phyloP scores from a whole-genome alignment of 805 yeast species.

The Zygosaccharomyces pseudorouxii region DNA sequence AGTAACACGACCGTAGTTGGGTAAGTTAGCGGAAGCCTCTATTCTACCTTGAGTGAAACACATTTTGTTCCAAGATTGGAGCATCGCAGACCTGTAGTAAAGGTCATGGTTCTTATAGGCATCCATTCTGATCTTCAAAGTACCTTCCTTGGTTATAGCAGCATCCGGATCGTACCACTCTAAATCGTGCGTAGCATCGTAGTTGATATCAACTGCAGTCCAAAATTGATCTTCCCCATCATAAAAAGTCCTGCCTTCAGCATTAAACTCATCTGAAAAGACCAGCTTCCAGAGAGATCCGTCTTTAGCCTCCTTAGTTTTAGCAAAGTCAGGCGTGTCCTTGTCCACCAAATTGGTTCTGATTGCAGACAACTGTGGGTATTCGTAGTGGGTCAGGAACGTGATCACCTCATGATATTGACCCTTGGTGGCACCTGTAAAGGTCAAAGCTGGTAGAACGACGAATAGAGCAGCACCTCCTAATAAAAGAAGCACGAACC shows the following conservation, averaged over 20 bases:
- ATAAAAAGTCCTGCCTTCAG: conserved; percentile 85
- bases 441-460: conserved; percentile 78
- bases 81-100: conserved; percentile 84
- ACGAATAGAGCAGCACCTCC: conserved; percentile 70
- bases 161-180: conserved; percentile 98
- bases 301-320: conserved; percentile 47
- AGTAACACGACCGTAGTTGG: conserved; percentile 69
- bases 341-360: conserved; percentile 54
- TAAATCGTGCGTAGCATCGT: conserved; percentile 81
- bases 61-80: conserved; percentile 87
- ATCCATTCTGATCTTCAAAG: conserved; percentile 65
- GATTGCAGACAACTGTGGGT: conserved; percentile 49
- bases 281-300: conserved; percentile 73
- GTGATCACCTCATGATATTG: conserved; percentile 29
- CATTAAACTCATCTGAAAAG: conserved; percentile 87
- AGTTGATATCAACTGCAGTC: conserved; percentile 77
- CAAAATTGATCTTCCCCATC: conserved; percentile 90
- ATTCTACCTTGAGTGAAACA: conserved; percentile 82
- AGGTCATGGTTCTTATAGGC: conserved; percentile 76
- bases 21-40: conserved; percentile 72
- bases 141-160: conserved; percentile 67
- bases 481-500: conserved; percentile 51
- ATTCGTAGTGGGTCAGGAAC: conserved; percentile 44
- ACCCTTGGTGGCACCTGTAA: conserved; percentile 54
- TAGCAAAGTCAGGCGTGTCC: conserved; percentile 52